Percentiles rank a stretch among this genome's conserved stretches.
Conservation (phyloP, 768 basidiomycete species). For the Naganishia randhawae region DNA sequence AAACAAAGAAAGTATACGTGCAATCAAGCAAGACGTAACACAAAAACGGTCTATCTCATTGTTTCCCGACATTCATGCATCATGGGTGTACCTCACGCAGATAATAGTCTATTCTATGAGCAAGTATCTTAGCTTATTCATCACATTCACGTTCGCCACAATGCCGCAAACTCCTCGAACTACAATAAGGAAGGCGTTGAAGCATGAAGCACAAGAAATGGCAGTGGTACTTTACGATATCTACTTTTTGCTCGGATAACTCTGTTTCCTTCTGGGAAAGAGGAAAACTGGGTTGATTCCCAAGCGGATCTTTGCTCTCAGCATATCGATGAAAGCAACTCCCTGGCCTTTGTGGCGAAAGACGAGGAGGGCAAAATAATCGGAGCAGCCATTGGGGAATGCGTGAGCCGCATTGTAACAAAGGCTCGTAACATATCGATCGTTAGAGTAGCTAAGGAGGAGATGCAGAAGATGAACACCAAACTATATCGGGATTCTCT, state of each 20-base stretch:
- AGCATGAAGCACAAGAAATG: not conserved
- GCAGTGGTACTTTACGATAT: not conserved
- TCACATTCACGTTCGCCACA: too few relatives aligned
- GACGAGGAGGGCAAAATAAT: not conserved
- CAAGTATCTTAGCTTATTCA: too few relatives aligned
- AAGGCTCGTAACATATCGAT: not conserved
- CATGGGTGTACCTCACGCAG: too few relatives aligned
- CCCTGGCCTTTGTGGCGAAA: not conserved
- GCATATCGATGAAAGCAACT: not conserved
- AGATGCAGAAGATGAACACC: conserved; percentile 3
- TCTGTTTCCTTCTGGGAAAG: not conserved
- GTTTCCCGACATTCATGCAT: too few relatives aligned
- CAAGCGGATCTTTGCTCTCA: not conserved
- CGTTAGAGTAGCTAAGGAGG: not conserved
- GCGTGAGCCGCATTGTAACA: not conserved
- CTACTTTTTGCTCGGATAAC: not conserved
- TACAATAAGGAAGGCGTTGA: too few relatives aligned
- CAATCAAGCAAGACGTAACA: too few relatives aligned
- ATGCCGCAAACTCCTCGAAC: too few relatives aligned
- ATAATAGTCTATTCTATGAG: too few relatives aligned
- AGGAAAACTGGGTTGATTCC: not conserved
- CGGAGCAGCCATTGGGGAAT: not conserved
- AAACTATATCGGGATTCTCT: not conserved
- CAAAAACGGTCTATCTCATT: too few relatives aligned
- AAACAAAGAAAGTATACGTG: too few relatives aligned